phyloP scores from a whole-genome alignment of 192 early-diverging fungal species.

The Funneliformis mosseae region DNA sequence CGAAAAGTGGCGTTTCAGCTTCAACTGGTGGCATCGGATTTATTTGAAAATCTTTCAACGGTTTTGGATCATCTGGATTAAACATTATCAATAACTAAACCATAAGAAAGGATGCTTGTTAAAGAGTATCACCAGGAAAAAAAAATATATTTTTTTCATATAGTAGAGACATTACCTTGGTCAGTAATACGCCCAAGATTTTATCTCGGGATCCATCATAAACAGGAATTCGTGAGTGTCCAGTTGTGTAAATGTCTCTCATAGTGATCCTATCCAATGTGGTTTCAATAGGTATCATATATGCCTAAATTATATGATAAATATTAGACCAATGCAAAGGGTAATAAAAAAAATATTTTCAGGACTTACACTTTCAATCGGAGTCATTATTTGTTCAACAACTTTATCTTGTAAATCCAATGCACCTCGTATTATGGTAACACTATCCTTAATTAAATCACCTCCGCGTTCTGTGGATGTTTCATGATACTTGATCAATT shows the following conservation, averaged over 20 bases:
- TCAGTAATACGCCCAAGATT: conserved; percentile 34
- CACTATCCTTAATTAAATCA: conserved; percentile 62
- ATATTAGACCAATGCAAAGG: neutral
- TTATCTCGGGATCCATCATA: conserved; percentile 45
- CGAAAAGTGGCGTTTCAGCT: conserved; percentile 48
- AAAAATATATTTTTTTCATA: conserved; percentile 23
- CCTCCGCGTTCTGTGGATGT: conserved; percentile 54
- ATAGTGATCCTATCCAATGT: conserved; percentile 54
- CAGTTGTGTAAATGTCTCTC: conserved; percentile 57
- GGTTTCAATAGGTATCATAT: conserved; percentile 40
- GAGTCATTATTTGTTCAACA: conserved; percentile 65
- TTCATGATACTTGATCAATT: conserved; percentile 65
- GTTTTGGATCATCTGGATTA: conserved; percentile 58
- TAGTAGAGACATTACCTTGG: conserved; percentile 21
- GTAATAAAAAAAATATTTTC: neutral
- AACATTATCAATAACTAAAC: conserved; percentile 60
- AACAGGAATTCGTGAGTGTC: conserved; percentile 70
- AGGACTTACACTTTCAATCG: conserved; percentile 44
- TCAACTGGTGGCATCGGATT: conserved; percentile 40
- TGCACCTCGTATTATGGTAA: conserved; percentile 68
- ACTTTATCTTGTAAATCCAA: conserved; percentile 66
- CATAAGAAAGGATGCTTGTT: conserved; percentile 8
- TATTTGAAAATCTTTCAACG: conserved; percentile 51
- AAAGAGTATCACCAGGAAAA: conserved; percentile 32
- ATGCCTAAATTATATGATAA: neutral